phyloP scores from a whole-genome alignment of 345 rosid genomes.

The Arabis alpina region DNA sequence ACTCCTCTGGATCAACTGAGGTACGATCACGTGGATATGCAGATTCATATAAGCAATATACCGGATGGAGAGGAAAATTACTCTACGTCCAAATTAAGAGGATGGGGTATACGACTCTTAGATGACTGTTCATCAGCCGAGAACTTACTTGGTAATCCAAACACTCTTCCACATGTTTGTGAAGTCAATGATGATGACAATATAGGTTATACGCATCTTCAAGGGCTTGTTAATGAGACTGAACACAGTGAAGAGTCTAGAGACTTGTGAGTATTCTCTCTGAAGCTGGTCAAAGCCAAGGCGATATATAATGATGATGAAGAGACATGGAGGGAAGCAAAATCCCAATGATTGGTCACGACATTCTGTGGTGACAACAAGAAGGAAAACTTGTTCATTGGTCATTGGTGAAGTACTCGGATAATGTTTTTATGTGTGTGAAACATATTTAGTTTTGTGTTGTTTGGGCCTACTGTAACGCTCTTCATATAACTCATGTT shows the following conservation, averaged over 20 bases:
- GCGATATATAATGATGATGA: no score
- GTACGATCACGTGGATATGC: background rate
- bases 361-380: no score
- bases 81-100: background rate
- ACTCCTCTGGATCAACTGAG: background rate
- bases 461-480: no score
- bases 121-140: background rate
- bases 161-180: background rate
- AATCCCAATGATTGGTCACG: no score
- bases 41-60: background rate
- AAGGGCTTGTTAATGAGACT: background rate
- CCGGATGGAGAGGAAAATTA: no score
- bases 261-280: background rate
- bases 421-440: no score
- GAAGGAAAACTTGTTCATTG: no score
- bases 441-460: no score
- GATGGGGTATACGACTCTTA: conserved; percentile 20
- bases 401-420: no score
- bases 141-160: background rate
- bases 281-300: no score
- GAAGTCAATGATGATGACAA: background rate
- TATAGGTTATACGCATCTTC: background rate
- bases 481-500: no score
- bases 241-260: background rate
- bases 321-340: no score